Percentiles rank a stretch among this genome's conserved stretches.
Evolutionary conservation across 2,329 filamentous ascomycete genomes (phyloP).

Genomic region (Sphaerostilbella broomeana): DNA sequence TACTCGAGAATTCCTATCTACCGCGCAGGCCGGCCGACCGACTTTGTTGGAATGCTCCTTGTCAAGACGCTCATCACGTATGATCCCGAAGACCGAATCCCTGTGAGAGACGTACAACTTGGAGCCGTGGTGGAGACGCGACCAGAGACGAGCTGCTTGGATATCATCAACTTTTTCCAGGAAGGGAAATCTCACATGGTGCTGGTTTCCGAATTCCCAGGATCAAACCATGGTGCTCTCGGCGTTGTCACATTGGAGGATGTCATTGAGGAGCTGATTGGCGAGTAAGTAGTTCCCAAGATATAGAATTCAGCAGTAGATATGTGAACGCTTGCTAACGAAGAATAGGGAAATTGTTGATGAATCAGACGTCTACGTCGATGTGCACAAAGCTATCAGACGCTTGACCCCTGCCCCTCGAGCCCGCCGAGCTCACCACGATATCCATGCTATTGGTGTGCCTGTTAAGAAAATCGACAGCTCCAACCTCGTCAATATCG

Average conservation of each 20-base stretch:
- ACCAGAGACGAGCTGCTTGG: conserved; percentile 90
- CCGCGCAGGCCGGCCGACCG: conserved; percentile 70
- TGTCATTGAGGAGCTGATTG: conserved; percentile 96
- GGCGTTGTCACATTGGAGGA: conserved; percentile 96
- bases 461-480: conserved; percentile 27
- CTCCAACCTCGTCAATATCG: conserved; percentile 32
- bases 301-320: too few species aligned
- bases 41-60: conserved; percentile 95
- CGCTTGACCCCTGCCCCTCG: conserved; percentile 80
- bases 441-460: conserved; percentile 25
- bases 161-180: conserved; percentile 99
- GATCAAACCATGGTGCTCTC: conserved; percentile 82
- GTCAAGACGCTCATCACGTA: conserved; percentile 99
- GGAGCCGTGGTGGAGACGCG: conserved; percentile 92
- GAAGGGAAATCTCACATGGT: conserved; percentile 99
- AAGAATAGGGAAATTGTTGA: conserved; percentile 83
- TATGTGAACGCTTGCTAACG: conserved; percentile 18
- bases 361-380: conserved; percentile 95
- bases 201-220: conserved; percentile 80
- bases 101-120: conserved; percentile 82
- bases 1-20: conserved; percentile 97
- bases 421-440: conserved; percentile 47
- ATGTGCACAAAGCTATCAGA: conserved; percentile 96
- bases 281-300: conserved; percentile 61
- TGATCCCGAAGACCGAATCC: conserved; percentile 85